Evolutionary conservation across 1,284 basidiomycete genomes (phyloP).

Genomic region (Hemileia vastatrix): DNA sequence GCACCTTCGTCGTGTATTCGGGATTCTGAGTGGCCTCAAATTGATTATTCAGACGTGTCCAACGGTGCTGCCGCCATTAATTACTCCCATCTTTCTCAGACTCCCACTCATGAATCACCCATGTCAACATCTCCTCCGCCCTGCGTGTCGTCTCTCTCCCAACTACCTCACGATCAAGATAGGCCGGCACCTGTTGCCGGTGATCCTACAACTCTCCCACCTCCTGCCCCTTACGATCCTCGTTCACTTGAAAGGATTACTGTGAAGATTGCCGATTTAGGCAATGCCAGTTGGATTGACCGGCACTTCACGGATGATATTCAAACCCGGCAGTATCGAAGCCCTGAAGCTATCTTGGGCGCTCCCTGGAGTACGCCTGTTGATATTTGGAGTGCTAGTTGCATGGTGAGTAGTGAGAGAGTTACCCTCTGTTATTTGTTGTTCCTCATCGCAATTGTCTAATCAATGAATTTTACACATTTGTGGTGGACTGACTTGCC

Average conservation of each 20-base stretch:
- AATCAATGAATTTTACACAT: too few relatives aligned
- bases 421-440: too few relatives aligned
- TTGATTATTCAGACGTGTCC: conserved; percentile 44
- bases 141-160: too few relatives aligned
- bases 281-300: conserved; percentile 72
- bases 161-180: background rate
- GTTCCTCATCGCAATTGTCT: too few relatives aligned
- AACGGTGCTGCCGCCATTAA: too few relatives aligned
- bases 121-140: background rate
- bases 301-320: conserved; percentile 94
- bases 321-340: conserved; percentile 93
- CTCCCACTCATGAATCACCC: conserved; percentile 6
- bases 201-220: conserved; percentile 51
- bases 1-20: too few relatives aligned
- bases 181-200: conserved; percentile 49
- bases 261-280: conserved; percentile 96
- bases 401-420: conserved; percentile 58
- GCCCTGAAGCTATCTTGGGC: conserved; percentile 92
- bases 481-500: conserved; percentile 79
- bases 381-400: conserved; percentile 92
- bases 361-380: conserved; percentile 90
- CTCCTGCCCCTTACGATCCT: conserved; percentile 53
- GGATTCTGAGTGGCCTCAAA: too few relatives aligned
- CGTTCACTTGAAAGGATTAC: conserved; percentile 71
- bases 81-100: too few relatives aligned